Evolutionary conservation across 208 protist genomes (phyloP).

Genomic region (Jaenimonas drosophilae): DNA sequence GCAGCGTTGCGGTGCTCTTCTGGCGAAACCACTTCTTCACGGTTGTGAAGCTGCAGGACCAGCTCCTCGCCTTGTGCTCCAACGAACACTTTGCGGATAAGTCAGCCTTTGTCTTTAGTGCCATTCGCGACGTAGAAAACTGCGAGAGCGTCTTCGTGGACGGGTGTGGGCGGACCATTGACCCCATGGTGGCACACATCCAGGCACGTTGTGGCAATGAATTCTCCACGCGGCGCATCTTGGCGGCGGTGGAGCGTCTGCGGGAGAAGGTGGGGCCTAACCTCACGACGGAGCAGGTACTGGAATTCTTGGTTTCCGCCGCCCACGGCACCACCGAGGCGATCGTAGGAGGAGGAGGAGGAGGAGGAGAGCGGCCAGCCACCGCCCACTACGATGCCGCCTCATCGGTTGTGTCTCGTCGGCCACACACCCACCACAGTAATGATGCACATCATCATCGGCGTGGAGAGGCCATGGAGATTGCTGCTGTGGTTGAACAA

Average conservation of each 20-base stretch:
- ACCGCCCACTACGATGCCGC: too few species aligned
- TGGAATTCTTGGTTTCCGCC: conserved; percentile 4
- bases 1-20: conserved; percentile 36
- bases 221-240: conserved; percentile 16
- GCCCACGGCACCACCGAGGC: too few species aligned
- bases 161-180: conserved; percentile 17
- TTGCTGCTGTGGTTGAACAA: too few species aligned
- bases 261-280: background rate
- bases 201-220: conserved; percentile 17
- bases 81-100: conserved; percentile 33
- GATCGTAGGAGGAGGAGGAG: too few species aligned
- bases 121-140: conserved; percentile 14
- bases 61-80: conserved; percentile 20
- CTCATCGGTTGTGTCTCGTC: too few species aligned
- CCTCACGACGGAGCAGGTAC: conserved; percentile 9
- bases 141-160: conserved; percentile 20
- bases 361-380: too few species aligned
- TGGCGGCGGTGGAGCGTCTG: conserved; percentile 2
- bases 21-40: conserved; percentile 52
- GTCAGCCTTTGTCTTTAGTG: conserved; percentile 24
- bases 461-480: too few species aligned
- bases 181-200: conserved; percentile 14
- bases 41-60: conserved; percentile 15
- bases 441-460: too few species aligned
- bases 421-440: too few species aligned